A percentile compares a stretch with the other conserved stretches of the same genome.
These are phyloP conservation scores for Thalassiosira exigua DNA, from an alignment of 352 stramenopile genomes.

Conservation along the genomic window DNA sequence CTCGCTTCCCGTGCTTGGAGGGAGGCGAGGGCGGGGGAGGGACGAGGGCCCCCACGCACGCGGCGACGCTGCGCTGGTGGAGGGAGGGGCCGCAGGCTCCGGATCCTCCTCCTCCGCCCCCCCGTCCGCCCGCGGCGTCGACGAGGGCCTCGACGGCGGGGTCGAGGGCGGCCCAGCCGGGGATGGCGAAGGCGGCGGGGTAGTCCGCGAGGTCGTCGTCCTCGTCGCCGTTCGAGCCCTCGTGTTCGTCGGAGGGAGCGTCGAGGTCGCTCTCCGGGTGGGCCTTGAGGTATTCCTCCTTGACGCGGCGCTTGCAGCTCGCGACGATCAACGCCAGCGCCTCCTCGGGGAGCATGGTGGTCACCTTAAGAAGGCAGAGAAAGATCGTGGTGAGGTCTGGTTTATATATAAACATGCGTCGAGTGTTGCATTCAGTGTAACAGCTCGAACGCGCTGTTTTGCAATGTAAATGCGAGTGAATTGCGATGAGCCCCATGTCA, in stretches of 20 bases:
- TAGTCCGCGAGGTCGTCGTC: constrained; percentile 50
- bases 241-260: no score
- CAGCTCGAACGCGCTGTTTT: no score
- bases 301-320: constrained; percentile 59
- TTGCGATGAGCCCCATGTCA: no score
- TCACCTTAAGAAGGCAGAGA: no score
- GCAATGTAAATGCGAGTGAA: no score
- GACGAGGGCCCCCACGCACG: constrained; percentile 45
- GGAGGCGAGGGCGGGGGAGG: neutral
- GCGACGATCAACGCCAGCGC: constrained; percentile 63
- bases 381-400: no score
- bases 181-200: constrained; percentile 73
- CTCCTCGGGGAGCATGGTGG: constrained; percentile 81
- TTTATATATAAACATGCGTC: no score
- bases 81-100: constrained; percentile 36
- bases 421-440: no score
- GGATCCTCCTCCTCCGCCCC: neutral
- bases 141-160: constrained; percentile 66
- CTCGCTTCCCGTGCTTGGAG: neutral
- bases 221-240: constrained; percentile 10
- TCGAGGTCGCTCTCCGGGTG: constrained; percentile 15
- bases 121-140: constrained; percentile 53
- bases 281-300: constrained; percentile 10
- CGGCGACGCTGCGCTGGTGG: constrained; percentile 52
- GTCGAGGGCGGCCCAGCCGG: constrained; percentile 70